Evolutionary conservation across 495 filamentous ascomycete species (phyloP), one percentile per base, ranked within the genome.

Genomic region (Neurospora sp.): DNA sequence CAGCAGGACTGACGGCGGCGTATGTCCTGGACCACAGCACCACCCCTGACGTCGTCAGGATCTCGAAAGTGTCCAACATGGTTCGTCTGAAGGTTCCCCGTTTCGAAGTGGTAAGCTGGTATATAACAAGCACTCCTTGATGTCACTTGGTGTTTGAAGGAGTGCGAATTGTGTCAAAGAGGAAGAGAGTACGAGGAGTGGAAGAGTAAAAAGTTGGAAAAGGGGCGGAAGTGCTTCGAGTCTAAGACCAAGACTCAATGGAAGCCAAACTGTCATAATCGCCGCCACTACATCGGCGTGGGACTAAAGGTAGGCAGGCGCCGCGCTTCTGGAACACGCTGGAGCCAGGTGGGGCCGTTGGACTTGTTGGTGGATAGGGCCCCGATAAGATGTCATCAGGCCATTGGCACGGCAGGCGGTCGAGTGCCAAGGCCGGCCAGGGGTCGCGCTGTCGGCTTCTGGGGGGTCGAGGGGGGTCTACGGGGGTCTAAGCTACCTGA

Each of bases 31-130:
- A 98, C 96, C 96, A 99, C 48, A 99, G 87, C 62, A 99, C 96
- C 70, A 99, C 94, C 34, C 96, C 96, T 21, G 96, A 97, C 42
- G 94, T 97, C 71, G 93, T 97, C 31, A 99, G 81, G 72, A 99
- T 95, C 82, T 99, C 96, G 79, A 99, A 98, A 21, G 91, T 90
- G 82, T 99, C 96, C 82, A 99, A 84, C 94, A 98, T 98, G 38
- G 76, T 19, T 66, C 15, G 54, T 66, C 34, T 37, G 43, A 24
- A 4, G 4, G 43, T 36, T 15, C 39, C 39, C 39, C 24, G 54
- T 34, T 8, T 34, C 54, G 54, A 66, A 66, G 6, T 66, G 37
- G 39, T 19, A 37, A 59, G 24, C 11, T 39, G 39, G 72, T 36
- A 28, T 48, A 45, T 38, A n/a, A 39, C 28, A 10, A 37, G 13